Evolutionary conservation across 306 rosid genomes (phyloP), one percentile per base, ranked within the genome.

Genomic region (Cyclanthera cordifolia): DNA sequence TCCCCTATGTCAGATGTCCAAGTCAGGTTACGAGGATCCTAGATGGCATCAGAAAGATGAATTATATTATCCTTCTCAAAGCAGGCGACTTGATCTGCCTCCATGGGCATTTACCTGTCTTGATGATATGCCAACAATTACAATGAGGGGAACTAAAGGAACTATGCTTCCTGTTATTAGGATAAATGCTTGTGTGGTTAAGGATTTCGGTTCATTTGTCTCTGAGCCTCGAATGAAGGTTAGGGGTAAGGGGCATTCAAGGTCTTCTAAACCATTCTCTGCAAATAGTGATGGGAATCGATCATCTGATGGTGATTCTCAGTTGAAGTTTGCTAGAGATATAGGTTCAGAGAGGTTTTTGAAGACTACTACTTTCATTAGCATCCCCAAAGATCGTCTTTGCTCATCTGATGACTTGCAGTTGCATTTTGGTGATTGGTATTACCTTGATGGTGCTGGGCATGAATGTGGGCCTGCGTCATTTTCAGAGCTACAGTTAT

Each of bases 361-460:
- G 66, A 81, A 72, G 71, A 43, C 75, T 65, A 53, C 53, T 50
- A 78, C 83, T 24, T 75, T 81, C 54, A 49, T 88, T 64, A 80
- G 57, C n/a, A 48, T 74, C 64, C 91, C 90, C 21, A 86, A 82
- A 85, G 95, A 94, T 70, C 84, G 82, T 65, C 71, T 86, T 75
- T 82, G 86, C 78, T 82, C 96, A 14, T 69, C 78, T 52, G 82
- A 72, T 72, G 95, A 94, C 69, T 78, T 94, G 84, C 91, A 83
- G 71, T 79, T 94, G 78, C 90, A 82, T 79, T 81, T 81, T 72
- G 97, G 99, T 77, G 89, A 88, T 72, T 94, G 99, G 99, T 94
- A 80, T 82, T 94, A 94, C 78, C 85, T 88, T 77, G 97, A 94
- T 90, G 99, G 95, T 75, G 86, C 92, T 79, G 99, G 99, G 66